Conservation (phyloP, 768 basidiomycete genomes). For the Pisolithus marmoratus region DNA sequence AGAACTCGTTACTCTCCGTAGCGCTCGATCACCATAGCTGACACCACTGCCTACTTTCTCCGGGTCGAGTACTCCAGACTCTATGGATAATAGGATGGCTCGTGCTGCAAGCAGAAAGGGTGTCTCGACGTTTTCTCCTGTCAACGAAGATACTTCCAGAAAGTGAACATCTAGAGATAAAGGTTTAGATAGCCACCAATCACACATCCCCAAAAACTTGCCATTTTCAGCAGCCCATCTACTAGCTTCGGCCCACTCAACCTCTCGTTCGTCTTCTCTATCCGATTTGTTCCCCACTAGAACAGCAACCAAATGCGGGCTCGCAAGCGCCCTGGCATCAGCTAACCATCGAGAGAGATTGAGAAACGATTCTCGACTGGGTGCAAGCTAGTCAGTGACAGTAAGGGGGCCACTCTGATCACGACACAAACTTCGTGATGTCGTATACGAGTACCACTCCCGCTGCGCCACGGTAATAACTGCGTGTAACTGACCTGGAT, state of each 20-base stretch:
- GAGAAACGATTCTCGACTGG: conserved; percentile 80
- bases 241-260: conserved; percentile 93
- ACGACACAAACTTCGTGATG: conserved; percentile 66
- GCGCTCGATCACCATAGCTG: conserved; percentile 90
- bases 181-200: conserved; percentile 2
- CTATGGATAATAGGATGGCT: conserved; percentile 84
- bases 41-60: conserved; percentile 94
- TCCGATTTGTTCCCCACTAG: conserved; percentile 96
- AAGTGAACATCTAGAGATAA: conserved; percentile 73
- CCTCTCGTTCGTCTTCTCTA: conserved; percentile 89
- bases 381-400: conserved; percentile 3
- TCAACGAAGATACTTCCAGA: conserved; percentile 87
- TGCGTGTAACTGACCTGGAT: conserved; percentile 81
- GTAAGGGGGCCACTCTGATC: neutral
- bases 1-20: conserved; percentile 87
- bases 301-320: conserved; percentile 84
- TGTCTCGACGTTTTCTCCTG: conserved; percentile 90
- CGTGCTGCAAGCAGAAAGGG: conserved; percentile 87
- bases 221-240: conserved; percentile 96
- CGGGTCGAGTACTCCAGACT: conserved; percentile 86
- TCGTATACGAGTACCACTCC: conserved; percentile 92
- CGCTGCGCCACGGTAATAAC: conserved; percentile 93
- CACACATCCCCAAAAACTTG: conserved; percentile 27
- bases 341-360: conserved; percentile 86
- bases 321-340: conserved; percentile 89